Base-by-base conservation (phyloP, 495 filamentous ascomycete genomes). In the Immersiella caudata region DNA sequence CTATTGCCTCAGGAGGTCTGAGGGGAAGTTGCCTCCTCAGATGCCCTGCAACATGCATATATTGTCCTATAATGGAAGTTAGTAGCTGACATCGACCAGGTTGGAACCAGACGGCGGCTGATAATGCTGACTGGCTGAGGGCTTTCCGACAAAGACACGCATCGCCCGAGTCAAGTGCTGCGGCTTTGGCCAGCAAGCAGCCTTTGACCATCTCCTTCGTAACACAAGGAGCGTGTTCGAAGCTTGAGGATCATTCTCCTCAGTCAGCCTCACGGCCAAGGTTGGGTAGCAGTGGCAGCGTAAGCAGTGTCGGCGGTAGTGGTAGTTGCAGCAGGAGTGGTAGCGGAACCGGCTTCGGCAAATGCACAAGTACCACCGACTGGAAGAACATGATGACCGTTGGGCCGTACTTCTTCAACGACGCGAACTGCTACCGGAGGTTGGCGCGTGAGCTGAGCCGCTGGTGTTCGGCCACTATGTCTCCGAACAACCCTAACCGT, bases 81-180 rank as follows among this genome's bases (percentile, higher is more conserved):
- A n/a, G n/a, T n/a, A n/a, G n/a, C n/a, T n/a, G n/a, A n/a, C n/a
- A n/a, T n/a, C n/a, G n/a, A n/a, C n/a, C n/a, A n/a, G 29, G 29
- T 3, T 92, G 88, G 88, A 91, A 91, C 64, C 89, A 90, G 74
- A 91, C 89, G 0, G 87, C 85, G 22, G 86, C 89, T 7, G 90
- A 92, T 68, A 88, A 92, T 65, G 78, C 79, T 3, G 74, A 83
- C 1, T 90, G 88, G 86, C 79, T 92, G 8, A 70, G 74, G 21
- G 71, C 75, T 6, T 86, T 87, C 64, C 79, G 76, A 55, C 57
- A 75, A 58, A 75, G 79, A 40, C 77, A 85, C 57, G 59, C 70
- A 27, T 67, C 63, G 22, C 18, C 56, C 26, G 25, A 65, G 22
- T 27, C 69, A 50, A 40, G 56, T 49, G 18, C 69, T 29, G 29